Evolutionary conservation across 768 basidiomycete species (phyloP).

Genomic region (Leccinum uliginosum): DNA sequence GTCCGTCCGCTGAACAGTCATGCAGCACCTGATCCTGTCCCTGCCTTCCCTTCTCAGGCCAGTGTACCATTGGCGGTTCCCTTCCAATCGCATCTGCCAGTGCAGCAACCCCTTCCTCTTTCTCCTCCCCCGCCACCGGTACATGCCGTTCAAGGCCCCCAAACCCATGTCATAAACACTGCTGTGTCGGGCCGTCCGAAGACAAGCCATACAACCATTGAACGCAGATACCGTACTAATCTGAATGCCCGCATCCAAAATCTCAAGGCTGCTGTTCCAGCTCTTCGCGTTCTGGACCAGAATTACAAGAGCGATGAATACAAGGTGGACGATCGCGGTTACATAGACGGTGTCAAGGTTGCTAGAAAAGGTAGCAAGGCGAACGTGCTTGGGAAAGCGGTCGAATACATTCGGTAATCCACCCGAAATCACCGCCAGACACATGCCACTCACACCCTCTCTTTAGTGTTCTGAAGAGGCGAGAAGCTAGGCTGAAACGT

Average conservation of each 20-base stretch:
- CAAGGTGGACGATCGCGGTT: conserved; percentile 76
- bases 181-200: conserved; percentile 38
- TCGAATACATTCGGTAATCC: conserved; percentile 75
- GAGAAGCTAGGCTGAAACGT: conserved; percentile 64
- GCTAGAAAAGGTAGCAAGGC: conserved; percentile 90
- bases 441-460: conserved; percentile 3
- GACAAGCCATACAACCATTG: conserved; percentile 87
- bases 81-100: conserved; percentile 29
- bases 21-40: conserved; percentile 22
- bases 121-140: conserved; percentile 38
- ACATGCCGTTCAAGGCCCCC: conserved; percentile 21
- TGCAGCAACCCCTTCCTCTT: conserved; percentile 25
- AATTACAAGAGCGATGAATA: conserved; percentile 38
- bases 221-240: conserved; percentile 84
- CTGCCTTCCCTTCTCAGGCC: conserved; percentile 16
- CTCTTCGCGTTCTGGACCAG: conserved; percentile 72
- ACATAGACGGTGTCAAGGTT: conserved; percentile 88
- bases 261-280: conserved; percentile 77
- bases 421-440: neutral
- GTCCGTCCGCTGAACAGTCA: neutral
- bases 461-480: conserved; percentile 68
- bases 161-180: conserved; percentile 20
- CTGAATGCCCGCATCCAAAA: conserved; percentile 82
- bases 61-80: conserved; percentile 29
- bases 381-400: conserved; percentile 84